Base-by-base conservation (phyloP, 2,329 filamentous ascomycete species). In the Pestalotiopsis sp. region DNA sequence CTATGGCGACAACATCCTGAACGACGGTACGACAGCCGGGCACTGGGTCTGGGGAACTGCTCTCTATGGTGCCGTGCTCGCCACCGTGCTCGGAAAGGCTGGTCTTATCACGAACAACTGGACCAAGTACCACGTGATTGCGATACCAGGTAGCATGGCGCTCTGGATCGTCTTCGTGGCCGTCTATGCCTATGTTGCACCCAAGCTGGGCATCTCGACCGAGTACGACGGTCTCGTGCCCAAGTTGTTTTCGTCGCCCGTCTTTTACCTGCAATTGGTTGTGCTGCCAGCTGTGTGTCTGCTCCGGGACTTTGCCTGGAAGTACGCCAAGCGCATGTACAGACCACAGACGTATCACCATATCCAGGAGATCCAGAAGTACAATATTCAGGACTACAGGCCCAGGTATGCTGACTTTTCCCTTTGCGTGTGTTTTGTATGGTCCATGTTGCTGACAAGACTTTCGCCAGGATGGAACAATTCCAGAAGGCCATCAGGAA, bases 401-500 rank as follows among this genome's bases (percentile, higher is more conserved):
- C 96, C 96, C 71, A 91, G 96, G 93, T 95, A 88, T 74, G 87
- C 85, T 64, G 36, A n/a, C 23, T 6, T 41, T 52, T 2, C 55
- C 45, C 64, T 9, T 36, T 36, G 12, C 55, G 14, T 52, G 38
- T 62, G 3, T n/a, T 27, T 27, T 20, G 58, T 69, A 52, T 68
- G 14, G 36, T 67, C 20, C 64, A 72, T n/a, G 14, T 20, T 59
- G 36, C 74, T 78, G 67, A 79, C 66, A 49, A 31, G 5, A 3
- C 31, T 61, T 36, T 36, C 31, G 31, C 31, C 71, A 95, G 93
- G 77, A 99, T 99, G 96, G 96, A 99, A 78, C 96, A 99, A 82
- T 99, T 99, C 86, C 96, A 99, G 83, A 99, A 99, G 83, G 96
- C 96, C 25, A 98, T 99, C 77, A 92, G 96, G 76, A 99, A 99